phyloP scores from a whole-genome alignment of 2,329 filamentous ascomycete species.

The Daldinia sp. region DNA sequence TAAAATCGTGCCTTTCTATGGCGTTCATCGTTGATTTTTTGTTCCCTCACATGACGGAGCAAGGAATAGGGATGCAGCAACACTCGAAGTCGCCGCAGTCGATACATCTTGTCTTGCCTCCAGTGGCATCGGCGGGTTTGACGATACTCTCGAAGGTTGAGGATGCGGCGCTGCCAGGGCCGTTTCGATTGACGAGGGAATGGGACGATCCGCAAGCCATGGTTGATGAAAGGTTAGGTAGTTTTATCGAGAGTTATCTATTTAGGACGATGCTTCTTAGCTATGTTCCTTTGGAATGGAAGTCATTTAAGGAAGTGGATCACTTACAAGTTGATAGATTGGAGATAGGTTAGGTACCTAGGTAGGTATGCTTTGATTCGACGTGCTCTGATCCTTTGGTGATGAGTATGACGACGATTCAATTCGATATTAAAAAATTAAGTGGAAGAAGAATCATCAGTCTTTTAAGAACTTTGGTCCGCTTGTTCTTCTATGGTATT shows the following conservation, averaged over 20 bases:
- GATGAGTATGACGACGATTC: background rate
- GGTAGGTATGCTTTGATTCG: slow-evolving; percentile 13
- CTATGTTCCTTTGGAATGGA: background rate
- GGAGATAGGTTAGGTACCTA: too few species aligned
- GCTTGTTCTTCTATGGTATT: background rate
- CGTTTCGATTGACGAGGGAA: slow-evolving; percentile 57
- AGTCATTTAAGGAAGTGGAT: background rate
- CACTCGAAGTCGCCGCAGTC: slow-evolving; percentile 65
- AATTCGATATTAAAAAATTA: background rate
- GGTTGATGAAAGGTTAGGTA: background rate
- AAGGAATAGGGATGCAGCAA: slow-evolving; percentile 69
- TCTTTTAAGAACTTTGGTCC: background rate
- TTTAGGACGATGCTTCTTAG: slow-evolving; percentile 2
- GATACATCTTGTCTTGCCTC: slow-evolving; percentile 61
- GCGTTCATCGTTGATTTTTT: background rate
- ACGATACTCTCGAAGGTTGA: slow-evolving; percentile 64
- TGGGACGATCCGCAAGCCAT: slow-evolving; percentile 54
- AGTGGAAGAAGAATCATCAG: slow-evolving; percentile 6
- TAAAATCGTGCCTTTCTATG: slow-evolving; percentile 20
- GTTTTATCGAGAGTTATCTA: background rate
- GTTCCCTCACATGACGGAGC: slow-evolving; percentile 60
- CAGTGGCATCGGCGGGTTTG: slow-evolving; percentile 59
- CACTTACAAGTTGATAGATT: slow-evolving; percentile 8
- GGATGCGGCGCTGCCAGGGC: slow-evolving; percentile 62
- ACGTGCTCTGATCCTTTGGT: background rate